A percentile compares a stretch with the other conserved stretches of the same genome.
phyloP scores from a whole-genome alignment of 768 basidiomycete genomes.

The Boletus rufocinnamomeus region DNA sequence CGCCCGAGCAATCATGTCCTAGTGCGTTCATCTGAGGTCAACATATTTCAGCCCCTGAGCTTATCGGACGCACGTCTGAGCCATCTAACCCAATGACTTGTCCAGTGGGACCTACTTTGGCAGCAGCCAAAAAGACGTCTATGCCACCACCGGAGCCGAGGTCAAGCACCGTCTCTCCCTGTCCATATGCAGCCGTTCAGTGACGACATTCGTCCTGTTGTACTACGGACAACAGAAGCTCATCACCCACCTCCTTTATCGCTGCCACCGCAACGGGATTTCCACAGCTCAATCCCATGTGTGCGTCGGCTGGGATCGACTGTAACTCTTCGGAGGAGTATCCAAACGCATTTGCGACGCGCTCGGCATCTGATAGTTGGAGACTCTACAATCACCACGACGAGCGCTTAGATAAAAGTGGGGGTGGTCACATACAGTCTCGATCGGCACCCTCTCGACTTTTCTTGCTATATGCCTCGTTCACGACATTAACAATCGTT shows the following conservation, averaged over 20 bases:
- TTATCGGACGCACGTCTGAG: constrained; percentile 40
- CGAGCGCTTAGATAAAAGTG: neutral
- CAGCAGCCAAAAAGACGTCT: constrained; percentile 55
- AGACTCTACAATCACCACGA: neutral
- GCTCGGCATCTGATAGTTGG: constrained; percentile 12
- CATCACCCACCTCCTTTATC: constrained; percentile 43
- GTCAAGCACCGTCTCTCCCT: constrained; percentile 61
- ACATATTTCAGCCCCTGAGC: neutral
- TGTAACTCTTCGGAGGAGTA: constrained; percentile 47
- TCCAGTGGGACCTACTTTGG: constrained; percentile 49
- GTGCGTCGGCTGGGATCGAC: constrained; percentile 43
- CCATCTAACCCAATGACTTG: constrained; percentile 57
- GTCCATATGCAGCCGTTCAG: neutral
- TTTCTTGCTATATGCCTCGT: constrained; percentile 17
- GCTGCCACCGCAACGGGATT: constrained; percentile 50
- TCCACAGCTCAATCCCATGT: constrained; percentile 57
- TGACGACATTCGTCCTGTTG: neutral
- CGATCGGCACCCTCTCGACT: constrained; percentile 8
- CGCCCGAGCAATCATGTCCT: constrained; percentile 56
- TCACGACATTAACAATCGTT: constrained; percentile 4
- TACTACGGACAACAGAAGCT: too few relatives aligned
- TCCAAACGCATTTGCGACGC: constrained; percentile 42
- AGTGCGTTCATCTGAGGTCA: neutral
- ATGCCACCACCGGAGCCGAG: constrained; percentile 60
- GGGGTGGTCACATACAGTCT: constrained; percentile 13